These are phyloP conservation scores for Xylaria sp. DNA, from an alignment of 2,329 filamentous ascomycete species.

Conservation along the genomic window DNA sequence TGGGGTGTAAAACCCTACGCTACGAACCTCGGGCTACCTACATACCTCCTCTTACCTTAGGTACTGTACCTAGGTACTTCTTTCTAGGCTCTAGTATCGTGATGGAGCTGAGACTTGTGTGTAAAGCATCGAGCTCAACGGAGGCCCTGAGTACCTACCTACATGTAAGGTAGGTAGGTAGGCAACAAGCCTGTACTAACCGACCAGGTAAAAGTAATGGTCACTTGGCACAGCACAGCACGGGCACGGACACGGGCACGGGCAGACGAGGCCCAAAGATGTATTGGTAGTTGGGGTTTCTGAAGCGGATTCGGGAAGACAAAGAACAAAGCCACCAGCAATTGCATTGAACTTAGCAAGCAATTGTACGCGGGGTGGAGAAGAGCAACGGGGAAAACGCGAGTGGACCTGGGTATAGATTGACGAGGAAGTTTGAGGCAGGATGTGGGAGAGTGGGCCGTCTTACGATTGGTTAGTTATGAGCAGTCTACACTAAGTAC, in stretches of 20 bases:
- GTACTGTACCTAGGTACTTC: neutral
- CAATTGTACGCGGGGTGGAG: constrained; percentile 33
- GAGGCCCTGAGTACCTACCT: too few relatives aligned
- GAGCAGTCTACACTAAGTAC: neutral
- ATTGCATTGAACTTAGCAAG: constrained; percentile 25
- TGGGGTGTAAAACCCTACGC: constrained; percentile 29
- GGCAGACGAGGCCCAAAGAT: constrained; percentile 27
- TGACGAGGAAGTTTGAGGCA: constrained; percentile 21
- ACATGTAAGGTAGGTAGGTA: neutral
- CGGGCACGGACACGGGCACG: constrained; percentile 4
- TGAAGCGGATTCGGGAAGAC: constrained; percentile 17
- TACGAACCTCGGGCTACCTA: constrained; percentile 26
- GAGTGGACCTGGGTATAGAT: constrained; percentile 6
- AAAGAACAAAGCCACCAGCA: constrained; percentile 38
- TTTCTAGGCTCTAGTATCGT: constrained; percentile 22
- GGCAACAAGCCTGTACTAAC: neutral
- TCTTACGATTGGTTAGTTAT: constrained; percentile 28
- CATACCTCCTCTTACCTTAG: neutral
- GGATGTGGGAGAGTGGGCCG: constrained; percentile 30
- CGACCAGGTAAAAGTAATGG: neutral
- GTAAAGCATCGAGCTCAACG: neutral
- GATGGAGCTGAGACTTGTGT: constrained; percentile 6
- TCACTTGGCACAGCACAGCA: constrained; percentile 2
- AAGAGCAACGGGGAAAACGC: constrained; percentile 19
- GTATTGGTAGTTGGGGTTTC: constrained; percentile 7